Evolutionary conservation across 129 eudicot species (phyloP).

Genomic region (Arctium minus): DNA sequence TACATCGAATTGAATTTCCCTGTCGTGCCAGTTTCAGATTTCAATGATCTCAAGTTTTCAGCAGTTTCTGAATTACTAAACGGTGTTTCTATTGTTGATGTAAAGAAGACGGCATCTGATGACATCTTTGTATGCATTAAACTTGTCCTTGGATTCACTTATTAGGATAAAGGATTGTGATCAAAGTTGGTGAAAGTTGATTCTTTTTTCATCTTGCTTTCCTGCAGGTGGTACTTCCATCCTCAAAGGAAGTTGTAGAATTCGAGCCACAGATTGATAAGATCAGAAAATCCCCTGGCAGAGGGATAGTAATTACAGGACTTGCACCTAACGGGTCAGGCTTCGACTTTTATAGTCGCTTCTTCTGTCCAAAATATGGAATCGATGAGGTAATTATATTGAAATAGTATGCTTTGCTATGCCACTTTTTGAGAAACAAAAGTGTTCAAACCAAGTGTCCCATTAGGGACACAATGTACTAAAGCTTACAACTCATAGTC

Average conservation of each 20-base stretch:
- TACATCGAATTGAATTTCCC: conserved; percentile 74
- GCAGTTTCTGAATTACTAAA: conserved; percentile 50
- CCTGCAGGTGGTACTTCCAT: conserved; percentile 61
- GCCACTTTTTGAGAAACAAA: not conserved
- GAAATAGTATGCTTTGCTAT: not conserved
- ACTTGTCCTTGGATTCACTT: not conserved
- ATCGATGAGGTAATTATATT: conserved; percentile 47
- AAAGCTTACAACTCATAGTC: no score
- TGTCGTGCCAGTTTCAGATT: conserved; percentile 43
- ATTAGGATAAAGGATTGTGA: not conserved
- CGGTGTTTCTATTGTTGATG: conserved; percentile 53
- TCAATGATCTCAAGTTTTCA: conserved; percentile 28
- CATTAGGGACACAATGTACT: not conserved
- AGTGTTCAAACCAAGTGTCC: no score
- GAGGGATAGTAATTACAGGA: conserved; percentile 65
- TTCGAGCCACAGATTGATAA: conserved; percentile 48
- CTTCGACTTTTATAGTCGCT: conserved; percentile 72
- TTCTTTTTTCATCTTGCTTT: not conserved
- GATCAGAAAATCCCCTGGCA: conserved; percentile 53
- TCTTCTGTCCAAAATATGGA: conserved; percentile 74
- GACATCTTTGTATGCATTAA: conserved; percentile 62
- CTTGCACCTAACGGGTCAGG: conserved; percentile 69
- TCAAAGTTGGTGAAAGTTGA: not conserved
- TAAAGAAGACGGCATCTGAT: conserved; percentile 41
- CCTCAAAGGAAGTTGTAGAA: conserved; percentile 57